phyloP scores from a whole-genome alignment of 2,329 filamentous ascomycete genomes.

The Chaetomium strumarium region DNA sequence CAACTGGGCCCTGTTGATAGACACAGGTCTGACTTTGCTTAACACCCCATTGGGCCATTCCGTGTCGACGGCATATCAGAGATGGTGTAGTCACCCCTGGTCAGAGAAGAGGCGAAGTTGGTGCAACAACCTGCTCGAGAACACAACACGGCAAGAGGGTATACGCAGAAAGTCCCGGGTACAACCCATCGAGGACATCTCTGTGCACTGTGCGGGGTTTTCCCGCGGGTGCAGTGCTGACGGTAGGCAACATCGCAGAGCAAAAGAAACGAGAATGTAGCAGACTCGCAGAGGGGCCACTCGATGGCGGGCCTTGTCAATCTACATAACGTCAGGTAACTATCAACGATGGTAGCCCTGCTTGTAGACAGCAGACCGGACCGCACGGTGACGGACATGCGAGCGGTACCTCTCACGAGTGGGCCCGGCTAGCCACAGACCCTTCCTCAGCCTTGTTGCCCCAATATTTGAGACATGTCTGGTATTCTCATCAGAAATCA shows the following conservation, averaged over 20 bases:
- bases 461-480: too few species aligned
- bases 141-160: background rate
- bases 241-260: background rate
- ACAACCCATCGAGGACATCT: background rate
- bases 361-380: background rate
- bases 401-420: too few species aligned
- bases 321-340: too few species aligned
- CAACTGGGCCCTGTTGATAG: background rate
- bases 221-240: background rate
- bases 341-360: background rate
- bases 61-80: background rate
- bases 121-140: background rate
- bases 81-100: background rate
- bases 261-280: background rate
- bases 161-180: background rate
- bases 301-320: background rate
- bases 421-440: too few species aligned
- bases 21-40: background rate
- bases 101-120: background rate
- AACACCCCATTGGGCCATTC: background rate
- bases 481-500: too few species aligned
- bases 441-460: too few species aligned
- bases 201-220: background rate
- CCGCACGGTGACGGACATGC: background rate
- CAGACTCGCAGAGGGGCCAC: conserved; percentile 1